These are phyloP conservation scores for Halophytophthora polymorphica DNA, from an alignment of 352 stramenopile genomes.

Conservation along the genomic window DNA sequence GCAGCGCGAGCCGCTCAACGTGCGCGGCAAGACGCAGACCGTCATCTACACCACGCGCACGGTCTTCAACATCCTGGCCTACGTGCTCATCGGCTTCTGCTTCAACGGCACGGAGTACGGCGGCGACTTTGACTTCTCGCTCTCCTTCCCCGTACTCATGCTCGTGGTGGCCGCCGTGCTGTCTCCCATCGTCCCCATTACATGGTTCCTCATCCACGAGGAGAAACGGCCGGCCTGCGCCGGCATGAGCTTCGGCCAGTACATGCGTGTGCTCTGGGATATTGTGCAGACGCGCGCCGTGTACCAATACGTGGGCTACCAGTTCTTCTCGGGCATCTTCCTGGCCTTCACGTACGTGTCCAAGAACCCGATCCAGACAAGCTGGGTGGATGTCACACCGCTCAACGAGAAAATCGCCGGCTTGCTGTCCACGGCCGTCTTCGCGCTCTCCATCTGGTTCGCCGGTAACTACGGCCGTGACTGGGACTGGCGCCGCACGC, in stretches of 20 bases:
- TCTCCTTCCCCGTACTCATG: slow-evolving; percentile 43
- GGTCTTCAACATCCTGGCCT: slow-evolving; percentile 31
- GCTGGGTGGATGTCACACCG: slow-evolving; percentile 42
- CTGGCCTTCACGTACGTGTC: slow-evolving; percentile 34
- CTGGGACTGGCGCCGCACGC: slow-evolving; percentile 52
- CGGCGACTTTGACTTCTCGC: slow-evolving; percentile 42
- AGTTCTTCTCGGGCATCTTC: slow-evolving; percentile 42
- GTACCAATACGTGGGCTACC: slow-evolving; percentile 50
- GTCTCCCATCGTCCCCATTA: slow-evolving; percentile 31
- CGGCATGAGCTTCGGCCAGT: slow-evolving; percentile 35
- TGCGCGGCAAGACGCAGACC: slow-evolving; percentile 46
- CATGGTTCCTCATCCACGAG: slow-evolving; percentile 44
- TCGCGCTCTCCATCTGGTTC: slow-evolving; percentile 37
- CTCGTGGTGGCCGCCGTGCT: slow-evolving; percentile 30
- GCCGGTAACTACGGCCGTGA: slow-evolving; percentile 52
- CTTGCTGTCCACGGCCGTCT: slow-evolving; percentile 29
- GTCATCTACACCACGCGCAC: slow-evolving; percentile 49
- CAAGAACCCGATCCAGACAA: slow-evolving; percentile 34
- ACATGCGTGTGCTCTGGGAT: slow-evolving; percentile 48
- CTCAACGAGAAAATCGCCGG: slow-evolving; percentile 36
- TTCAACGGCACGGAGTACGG: slow-evolving; percentile 52
- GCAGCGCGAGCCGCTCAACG: slow-evolving; percentile 38
- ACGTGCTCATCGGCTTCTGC: slow-evolving; percentile 39
- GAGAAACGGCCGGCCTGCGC: slow-evolving; percentile 18
- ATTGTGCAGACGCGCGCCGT: slow-evolving; percentile 42